Evolutionary conservation across 345 rosid genomes (phyloP).

Genomic region (Heritiera fomes): DNA sequence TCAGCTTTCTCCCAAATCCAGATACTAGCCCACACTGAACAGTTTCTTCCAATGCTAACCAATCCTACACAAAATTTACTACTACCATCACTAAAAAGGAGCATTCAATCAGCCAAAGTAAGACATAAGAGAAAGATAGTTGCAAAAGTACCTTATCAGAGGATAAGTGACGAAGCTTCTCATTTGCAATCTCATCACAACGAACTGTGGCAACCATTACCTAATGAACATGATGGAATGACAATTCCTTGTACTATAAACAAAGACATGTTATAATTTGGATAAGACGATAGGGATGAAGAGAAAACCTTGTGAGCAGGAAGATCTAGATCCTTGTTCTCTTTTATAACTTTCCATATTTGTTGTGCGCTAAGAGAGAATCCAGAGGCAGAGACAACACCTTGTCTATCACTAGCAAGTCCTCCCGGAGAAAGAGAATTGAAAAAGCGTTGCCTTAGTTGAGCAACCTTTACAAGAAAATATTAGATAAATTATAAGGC

Average conservation of each 20-base stretch:
- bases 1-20: constrained; percentile 74
- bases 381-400: constrained; percentile 88
- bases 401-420: constrained; percentile 86
- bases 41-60: no score
- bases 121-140: constrained; percentile 11
- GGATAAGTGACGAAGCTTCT: constrained; percentile 50
- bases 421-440: constrained; percentile 89
- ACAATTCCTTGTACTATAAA: constrained; percentile 20
- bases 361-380: constrained; percentile 80
- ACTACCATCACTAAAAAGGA: constrained; percentile 8
- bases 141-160: constrained; percentile 53
- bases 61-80: constrained; percentile 44
- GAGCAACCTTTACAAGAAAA: constrained; percentile 55
- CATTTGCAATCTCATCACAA: constrained; percentile 88
- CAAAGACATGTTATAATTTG: neutral
- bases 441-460: constrained; percentile 69
- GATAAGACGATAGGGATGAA: neutral
- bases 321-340: constrained; percentile 90
- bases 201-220: constrained; percentile 94
- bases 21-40: no score
- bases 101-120: constrained; percentile 18
- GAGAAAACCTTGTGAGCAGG: constrained; percentile 80
- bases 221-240: constrained; percentile 36
- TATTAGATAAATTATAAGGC: constrained; percentile 4
- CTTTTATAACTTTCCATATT: constrained; percentile 81